Conservation (phyloP, 768 basidiomycete species). For the Hortiboletus flavorubellus region DNA sequence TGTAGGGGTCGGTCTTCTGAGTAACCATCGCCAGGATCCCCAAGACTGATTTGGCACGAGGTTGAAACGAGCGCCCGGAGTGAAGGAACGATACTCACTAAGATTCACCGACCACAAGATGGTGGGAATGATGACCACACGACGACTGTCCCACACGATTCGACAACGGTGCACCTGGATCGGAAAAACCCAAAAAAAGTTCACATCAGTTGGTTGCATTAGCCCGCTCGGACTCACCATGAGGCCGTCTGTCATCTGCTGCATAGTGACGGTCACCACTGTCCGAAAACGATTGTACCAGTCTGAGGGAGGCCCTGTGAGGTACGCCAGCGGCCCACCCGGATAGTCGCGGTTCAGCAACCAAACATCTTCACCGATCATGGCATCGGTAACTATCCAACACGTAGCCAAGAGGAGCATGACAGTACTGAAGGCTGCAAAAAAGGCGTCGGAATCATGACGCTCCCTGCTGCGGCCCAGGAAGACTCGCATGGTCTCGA, state of each 20-base stretch:
- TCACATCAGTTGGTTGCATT: background rate
- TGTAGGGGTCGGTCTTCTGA: background rate
- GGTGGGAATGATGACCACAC: constrained; percentile 8
- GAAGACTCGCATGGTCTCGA: constrained; percentile 7
- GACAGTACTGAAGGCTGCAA: constrained; percentile 6
- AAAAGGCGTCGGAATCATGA: constrained; percentile 5
- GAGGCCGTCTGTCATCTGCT: constrained; percentile 30
- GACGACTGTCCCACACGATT: constrained; percentile 28
- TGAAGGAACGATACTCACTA: constrained; percentile 3
- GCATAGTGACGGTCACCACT: constrained; percentile 21
- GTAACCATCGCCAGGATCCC: constrained; percentile 1
- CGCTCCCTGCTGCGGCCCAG: background rate
- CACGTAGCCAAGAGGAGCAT: background rate
- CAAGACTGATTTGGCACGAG: background rate
- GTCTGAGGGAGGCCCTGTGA: constrained; percentile 1
- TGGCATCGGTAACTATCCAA: background rate
- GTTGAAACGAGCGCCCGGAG: background rate
- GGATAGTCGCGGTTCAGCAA: constrained; percentile 27
- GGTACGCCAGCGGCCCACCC: constrained; percentile 21
- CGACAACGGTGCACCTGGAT: constrained; percentile 37
- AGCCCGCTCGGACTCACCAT: constrained; percentile 13
- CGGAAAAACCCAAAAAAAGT: too few species aligned
- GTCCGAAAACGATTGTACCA: constrained; percentile 20
- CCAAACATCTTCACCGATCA: constrained; percentile 28
- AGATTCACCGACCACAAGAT: constrained; percentile 14